Percentiles rank a stretch among this genome's conserved stretches.
These are phyloP conservation scores for Fusarium anthophilum DNA, from an alignment of 2,329 filamentous ascomycete genomes.

Conservation along the genomic window DNA sequence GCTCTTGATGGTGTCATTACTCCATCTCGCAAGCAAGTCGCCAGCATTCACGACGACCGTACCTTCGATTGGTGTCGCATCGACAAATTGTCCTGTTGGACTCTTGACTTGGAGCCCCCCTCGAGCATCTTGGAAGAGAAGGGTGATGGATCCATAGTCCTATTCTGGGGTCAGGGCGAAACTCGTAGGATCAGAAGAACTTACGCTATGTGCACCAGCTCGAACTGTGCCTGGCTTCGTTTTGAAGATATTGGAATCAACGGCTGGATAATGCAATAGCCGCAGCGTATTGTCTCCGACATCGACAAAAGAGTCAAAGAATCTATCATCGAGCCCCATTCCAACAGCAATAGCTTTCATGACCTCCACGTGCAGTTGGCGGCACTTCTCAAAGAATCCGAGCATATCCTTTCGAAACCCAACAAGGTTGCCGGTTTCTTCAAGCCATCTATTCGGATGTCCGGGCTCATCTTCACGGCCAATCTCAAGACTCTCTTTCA, in stretches of 20 bases:
- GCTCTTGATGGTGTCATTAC: slow-evolving; percentile 89
- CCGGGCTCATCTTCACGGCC: slow-evolving; percentile 67
- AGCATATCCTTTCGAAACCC: slow-evolving; percentile 79
- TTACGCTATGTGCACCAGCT: slow-evolving; percentile 76
- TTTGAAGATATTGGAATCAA: slow-evolving; percentile 71
- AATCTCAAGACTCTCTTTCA: slow-evolving; percentile 74
- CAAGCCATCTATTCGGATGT: slow-evolving; percentile 81
- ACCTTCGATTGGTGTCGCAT: slow-evolving; percentile 82
- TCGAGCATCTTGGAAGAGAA: slow-evolving; percentile 68
- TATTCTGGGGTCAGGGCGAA: slow-evolving; percentile 15
- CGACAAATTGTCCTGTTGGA: slow-evolving; percentile 80
- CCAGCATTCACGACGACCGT: slow-evolving; percentile 91
- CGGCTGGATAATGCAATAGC: slow-evolving; percentile 79
- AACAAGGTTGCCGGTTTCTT: slow-evolving; percentile 46
- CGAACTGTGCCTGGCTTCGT: slow-evolving; percentile 75
- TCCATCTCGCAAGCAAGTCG: slow-evolving; percentile 86
- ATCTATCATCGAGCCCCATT: slow-evolving; percentile 74
- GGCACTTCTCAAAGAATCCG: slow-evolving; percentile 78
- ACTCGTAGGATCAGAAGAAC: slow-evolving; percentile 1
- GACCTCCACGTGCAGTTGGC: slow-evolving; percentile 76
- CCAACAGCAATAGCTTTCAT: slow-evolving; percentile 89
- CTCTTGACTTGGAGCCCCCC: slow-evolving; percentile 70
- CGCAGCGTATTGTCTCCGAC: slow-evolving; percentile 76
- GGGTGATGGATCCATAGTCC: slow-evolving; percentile 69
- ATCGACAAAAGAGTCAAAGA: slow-evolving; percentile 81